Evolutionary conservation across 495 filamentous ascomycete genomes (phyloP).

Genomic region (Hypoxylon rickii): DNA sequence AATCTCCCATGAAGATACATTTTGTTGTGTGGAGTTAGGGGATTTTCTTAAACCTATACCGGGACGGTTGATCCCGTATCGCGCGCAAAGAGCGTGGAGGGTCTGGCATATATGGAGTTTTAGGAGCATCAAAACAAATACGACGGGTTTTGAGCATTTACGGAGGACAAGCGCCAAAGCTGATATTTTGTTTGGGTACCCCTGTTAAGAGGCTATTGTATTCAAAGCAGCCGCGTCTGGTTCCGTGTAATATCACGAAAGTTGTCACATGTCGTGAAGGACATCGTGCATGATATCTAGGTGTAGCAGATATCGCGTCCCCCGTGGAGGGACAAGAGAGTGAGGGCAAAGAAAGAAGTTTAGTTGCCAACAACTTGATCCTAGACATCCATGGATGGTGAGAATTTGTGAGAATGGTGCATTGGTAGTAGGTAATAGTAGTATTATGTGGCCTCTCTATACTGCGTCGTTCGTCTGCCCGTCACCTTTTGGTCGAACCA

Average conservation of each 20-base stretch:
- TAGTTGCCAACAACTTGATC: constrained; percentile 1
- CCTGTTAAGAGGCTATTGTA: constrained; percentile 13
- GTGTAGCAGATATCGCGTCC: background rate
- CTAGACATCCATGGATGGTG: background rate
- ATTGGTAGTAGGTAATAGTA: background rate
- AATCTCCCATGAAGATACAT: constrained; percentile 40
- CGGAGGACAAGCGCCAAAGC: constrained; percentile 18
- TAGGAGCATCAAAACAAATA: constrained; percentile 24
- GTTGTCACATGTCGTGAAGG: constrained; percentile 11
- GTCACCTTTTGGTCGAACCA: constrained; percentile 14
- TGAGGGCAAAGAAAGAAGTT: constrained; percentile 4
- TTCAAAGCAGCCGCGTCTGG: background rate
- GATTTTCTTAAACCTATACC: constrained; percentile 2
- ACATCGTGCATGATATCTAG: constrained; percentile 11
- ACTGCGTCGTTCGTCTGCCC: background rate
- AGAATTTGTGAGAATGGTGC: background rate
- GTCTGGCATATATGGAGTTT: constrained; percentile 31
- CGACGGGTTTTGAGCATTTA: constrained; percentile 31
- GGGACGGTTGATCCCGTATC: constrained; percentile 8
- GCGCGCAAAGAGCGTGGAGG: constrained; percentile 6
- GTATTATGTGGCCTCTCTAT: no score
- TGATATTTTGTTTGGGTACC: constrained; percentile 16
- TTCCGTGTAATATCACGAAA: constrained; percentile 9
- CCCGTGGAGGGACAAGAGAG: background rate
- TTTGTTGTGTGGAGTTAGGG: constrained; percentile 17